Percentiles rank a stretch among this genome's conserved stretches.
These are phyloP conservation scores for Boletus pseudopeckii DNA, from an alignment of 768 basidiomycete species.

Conservation along the genomic window DNA sequence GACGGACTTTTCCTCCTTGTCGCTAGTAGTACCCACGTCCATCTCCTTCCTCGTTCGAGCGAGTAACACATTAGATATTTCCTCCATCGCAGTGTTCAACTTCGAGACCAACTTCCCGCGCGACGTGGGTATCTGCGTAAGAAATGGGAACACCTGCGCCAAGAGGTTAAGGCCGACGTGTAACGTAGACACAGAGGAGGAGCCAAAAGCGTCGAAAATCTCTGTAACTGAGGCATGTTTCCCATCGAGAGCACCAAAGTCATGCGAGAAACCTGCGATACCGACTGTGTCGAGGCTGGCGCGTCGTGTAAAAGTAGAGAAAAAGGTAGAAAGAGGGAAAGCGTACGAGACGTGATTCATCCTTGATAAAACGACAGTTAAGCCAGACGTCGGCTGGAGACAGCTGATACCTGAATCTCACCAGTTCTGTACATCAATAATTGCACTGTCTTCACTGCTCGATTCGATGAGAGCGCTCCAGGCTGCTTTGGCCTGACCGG, in stretches of 20 bases:
- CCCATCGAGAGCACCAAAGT: slow-evolving; percentile 54
- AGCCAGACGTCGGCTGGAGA: background rate
- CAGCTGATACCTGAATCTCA: too few species aligned
- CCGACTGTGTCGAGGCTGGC: slow-evolving; percentile 44
- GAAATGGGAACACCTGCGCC: slow-evolving; percentile 34
- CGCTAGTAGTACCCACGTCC: slow-evolving; percentile 19
- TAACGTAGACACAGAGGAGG: slow-evolving; percentile 3
- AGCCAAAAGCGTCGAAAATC: slow-evolving; percentile 36
- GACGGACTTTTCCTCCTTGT: slow-evolving; percentile 25
- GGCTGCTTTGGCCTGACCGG: slow-evolving; percentile 19
- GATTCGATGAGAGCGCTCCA: slow-evolving; percentile 31
- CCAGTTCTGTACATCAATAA: slow-evolving; percentile 41
- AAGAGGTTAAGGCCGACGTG: slow-evolving; percentile 22
- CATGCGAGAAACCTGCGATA: slow-evolving; percentile 58
- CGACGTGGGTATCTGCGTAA: slow-evolving; percentile 37
- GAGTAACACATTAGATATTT: slow-evolving; percentile 40
- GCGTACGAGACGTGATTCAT: slow-evolving; percentile 36
- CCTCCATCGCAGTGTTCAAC: slow-evolving; percentile 35
- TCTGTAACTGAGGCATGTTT: slow-evolving; percentile 40
- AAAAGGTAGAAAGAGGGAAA: background rate
- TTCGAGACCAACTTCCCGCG: slow-evolving; percentile 29
- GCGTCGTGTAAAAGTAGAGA: too few species aligned
- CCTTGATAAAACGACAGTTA: slow-evolving; percentile 8
- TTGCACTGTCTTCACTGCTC: slow-evolving; percentile 10
- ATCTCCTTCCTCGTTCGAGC: slow-evolving; percentile 35